phyloP scores from a whole-genome alignment of 805 yeast genomes.

The Kuraishia floccosa region DNA sequence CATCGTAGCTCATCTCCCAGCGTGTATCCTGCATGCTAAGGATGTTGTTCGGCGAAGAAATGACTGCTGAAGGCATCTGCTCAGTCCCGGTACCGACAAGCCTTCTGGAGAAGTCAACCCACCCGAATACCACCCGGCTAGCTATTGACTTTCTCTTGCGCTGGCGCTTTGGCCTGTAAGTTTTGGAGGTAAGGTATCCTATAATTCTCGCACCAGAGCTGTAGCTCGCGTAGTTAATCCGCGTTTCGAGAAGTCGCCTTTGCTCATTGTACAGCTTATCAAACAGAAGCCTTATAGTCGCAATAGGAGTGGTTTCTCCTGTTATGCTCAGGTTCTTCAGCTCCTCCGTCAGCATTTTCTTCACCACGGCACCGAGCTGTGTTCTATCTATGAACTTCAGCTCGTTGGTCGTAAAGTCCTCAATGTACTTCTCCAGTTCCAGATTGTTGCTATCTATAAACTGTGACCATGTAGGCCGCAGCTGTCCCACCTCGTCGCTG shows the following conservation, averaged over 20 bases:
- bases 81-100: no score
- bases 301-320: no score
- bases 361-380: no score
- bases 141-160: not conserved
- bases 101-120: conserved; percentile 1
- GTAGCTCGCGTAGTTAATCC: not conserved
- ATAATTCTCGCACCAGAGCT: not conserved
- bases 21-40: no score
- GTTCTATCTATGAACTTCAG: no score
- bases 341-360: not conserved
- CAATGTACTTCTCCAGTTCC: not conserved
- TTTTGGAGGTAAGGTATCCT: not conserved
- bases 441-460: not conserved
- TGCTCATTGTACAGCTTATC: no score
- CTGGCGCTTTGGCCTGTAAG: not conserved
- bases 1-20: no score
- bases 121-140: not conserved
- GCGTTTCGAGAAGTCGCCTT: not conserved
- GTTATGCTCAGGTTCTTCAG: no score
- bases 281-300: no score
- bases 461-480: not conserved
- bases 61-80: no score
- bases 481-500: not conserved
- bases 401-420: not conserved
- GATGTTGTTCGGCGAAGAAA: no score